Conservation (phyloP, 2,329 filamentous ascomycete genomes). For the Lasiodiplodia hormozganensis region DNA sequence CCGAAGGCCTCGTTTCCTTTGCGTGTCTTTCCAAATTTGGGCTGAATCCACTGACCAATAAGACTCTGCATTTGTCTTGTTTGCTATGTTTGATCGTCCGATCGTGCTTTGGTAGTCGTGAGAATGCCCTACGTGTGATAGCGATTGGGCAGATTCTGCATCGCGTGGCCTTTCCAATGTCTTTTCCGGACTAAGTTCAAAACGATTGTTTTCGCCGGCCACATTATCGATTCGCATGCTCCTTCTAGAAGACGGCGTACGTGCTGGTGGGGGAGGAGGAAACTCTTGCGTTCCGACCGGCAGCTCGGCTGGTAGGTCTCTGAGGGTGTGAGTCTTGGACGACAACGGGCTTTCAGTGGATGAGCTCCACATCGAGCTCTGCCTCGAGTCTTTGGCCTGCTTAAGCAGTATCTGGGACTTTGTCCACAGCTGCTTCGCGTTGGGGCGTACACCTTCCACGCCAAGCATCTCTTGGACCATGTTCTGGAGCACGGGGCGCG, state of each 20-base stretch:
- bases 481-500: not conserved
- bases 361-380: not conserved
- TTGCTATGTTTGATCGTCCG: no score
- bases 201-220: no score
- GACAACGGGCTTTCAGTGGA: not conserved
- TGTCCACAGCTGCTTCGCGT: not conserved
- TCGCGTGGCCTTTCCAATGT: no score
- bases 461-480: not conserved
- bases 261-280: no score
- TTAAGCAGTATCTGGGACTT: not conserved
- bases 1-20: not conserved
- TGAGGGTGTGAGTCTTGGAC: not conserved
- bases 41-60: not conserved
- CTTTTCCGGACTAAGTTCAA: no score
- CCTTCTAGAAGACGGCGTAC: no score
- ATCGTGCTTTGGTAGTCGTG: no score
- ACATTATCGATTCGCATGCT: no score
- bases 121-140: no score
- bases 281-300: no score
- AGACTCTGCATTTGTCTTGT: no score
- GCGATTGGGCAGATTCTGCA: no score
- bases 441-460: not conserved
- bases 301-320: not conserved
- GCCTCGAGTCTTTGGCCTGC: not conserved
- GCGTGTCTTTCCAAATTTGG: not conserved